Conservation (phyloP, 139 green algal species). For the Mesostigma viride region DNA sequence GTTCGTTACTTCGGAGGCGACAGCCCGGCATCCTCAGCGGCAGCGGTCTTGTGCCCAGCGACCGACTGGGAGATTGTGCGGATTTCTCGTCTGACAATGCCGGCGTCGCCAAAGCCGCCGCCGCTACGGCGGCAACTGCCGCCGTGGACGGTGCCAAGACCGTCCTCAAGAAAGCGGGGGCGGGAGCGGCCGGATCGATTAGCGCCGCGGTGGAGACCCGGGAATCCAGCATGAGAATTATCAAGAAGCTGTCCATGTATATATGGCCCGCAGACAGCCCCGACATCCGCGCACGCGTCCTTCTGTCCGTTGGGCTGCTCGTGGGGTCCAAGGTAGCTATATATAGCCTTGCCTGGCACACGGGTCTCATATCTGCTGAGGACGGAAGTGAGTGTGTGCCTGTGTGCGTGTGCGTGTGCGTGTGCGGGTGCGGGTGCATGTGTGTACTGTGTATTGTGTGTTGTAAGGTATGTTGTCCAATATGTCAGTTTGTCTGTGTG, state of each 20-base stretch:
- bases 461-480: background rate
- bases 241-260: slow-evolving; percentile 14
- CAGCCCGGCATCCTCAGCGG: too few species aligned
- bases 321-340: slow-evolving; percentile 20
- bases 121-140: too few species aligned
- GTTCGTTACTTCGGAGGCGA: too few species aligned
- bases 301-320: slow-evolving; percentile 13
- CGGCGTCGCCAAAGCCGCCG: too few species aligned
- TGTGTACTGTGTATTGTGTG: background rate
- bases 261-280: slow-evolving; percentile 27
- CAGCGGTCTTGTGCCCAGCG: too few species aligned
- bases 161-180: too few species aligned
- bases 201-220: too few species aligned
- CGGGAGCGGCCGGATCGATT: too few species aligned
- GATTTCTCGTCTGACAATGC: too few species aligned
- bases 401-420: background rate
- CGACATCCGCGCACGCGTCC: slow-evolving; percentile 18
- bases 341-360: background rate
- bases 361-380: background rate
- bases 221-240: too few species aligned
- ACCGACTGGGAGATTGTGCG: too few species aligned
- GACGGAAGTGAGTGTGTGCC: background rate
- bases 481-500: background rate
- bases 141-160: too few species aligned
- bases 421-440: background rate